Evolutionary conservation across 805 yeast genomes (phyloP).

Genomic region (Dipodascopsis tothii): DNA sequence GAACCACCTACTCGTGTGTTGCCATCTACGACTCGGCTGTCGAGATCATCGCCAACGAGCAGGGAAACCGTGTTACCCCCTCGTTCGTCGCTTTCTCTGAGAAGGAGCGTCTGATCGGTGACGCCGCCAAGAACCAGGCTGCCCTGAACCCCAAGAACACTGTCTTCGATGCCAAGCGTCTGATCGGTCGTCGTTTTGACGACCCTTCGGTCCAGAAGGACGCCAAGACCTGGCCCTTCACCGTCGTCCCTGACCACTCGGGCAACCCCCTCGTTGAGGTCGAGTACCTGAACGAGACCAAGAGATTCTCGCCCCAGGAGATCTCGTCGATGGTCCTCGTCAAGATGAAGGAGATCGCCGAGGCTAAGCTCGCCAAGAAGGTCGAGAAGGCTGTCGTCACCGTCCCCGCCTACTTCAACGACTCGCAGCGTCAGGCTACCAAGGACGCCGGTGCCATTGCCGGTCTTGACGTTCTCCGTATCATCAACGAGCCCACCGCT

Average conservation of each 20-base stretch:
- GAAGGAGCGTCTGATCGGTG: slow-evolving; percentile 89
- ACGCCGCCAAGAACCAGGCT: slow-evolving; percentile 96
- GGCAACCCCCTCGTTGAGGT: slow-evolving; percentile 78
- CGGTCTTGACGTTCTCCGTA: slow-evolving; percentile 75
- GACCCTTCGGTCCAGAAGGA: slow-evolving; percentile 82
- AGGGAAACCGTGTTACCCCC: slow-evolving; percentile 97
- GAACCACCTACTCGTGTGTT: slow-evolving; percentile 47
- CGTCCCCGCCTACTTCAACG: slow-evolving; percentile 84
- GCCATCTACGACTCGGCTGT: slow-evolving; percentile 92
- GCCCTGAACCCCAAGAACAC: slow-evolving; percentile 89
- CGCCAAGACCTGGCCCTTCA: slow-evolving; percentile 89
- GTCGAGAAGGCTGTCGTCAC: slow-evolving; percentile 81
- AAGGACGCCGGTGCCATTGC: slow-evolving; percentile 85
- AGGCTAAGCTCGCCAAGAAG: slow-evolving; percentile 69
- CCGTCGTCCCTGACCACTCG: slow-evolving; percentile 52
- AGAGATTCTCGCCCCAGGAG: slow-evolving; percentile 89
- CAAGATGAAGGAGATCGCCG: slow-evolving; percentile 83
- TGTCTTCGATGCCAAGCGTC: slow-evolving; percentile 73
- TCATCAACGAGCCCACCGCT: slow-evolving; percentile 88
- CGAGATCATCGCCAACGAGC: slow-evolving; percentile 94
- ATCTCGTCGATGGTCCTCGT: slow-evolving; percentile 84
- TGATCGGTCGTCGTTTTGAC: slow-evolving; percentile 83
- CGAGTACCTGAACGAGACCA: slow-evolving; percentile 75
- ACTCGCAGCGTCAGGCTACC: slow-evolving; percentile 84
- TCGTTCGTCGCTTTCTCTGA: slow-evolving; percentile 93